Evolutionary conservation across 441 rosid species (phyloP).

Genomic region (Biscutella auriculata): DNA sequence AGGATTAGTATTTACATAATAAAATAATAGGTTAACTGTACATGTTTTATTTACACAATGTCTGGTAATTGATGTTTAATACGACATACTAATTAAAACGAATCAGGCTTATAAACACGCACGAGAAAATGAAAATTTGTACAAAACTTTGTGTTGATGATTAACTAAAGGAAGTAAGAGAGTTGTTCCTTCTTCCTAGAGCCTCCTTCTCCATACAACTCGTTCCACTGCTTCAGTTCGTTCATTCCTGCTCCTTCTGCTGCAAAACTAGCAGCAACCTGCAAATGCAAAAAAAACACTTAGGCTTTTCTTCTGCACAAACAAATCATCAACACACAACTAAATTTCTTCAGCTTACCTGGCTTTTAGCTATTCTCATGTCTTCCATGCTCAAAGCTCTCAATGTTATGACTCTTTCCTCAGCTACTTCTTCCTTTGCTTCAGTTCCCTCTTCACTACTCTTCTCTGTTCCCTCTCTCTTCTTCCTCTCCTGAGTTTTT

Average conservation of each 20-base stretch:
- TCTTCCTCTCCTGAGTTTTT: constrained; percentile 25
- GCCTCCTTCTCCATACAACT: constrained; percentile 88
- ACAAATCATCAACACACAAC: background rate
- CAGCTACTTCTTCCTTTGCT: constrained; percentile 36
- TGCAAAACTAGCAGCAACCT: constrained; percentile 93
- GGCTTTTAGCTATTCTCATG: constrained; percentile 83
- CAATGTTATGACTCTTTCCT: constrained; percentile 44
- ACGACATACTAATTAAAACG: background rate
- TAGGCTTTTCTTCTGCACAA: background rate
- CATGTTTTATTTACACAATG: constrained; percentile 18
- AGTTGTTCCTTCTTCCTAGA: constrained; percentile 88
- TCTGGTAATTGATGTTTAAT: background rate
- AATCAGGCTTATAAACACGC: background rate
- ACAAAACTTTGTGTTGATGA: too few relatives aligned
- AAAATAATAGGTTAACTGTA: constrained; percentile 2
- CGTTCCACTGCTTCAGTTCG: constrained; percentile 94
- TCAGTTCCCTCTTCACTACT: constrained; percentile 37
- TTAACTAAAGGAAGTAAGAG: constrained; percentile 76
- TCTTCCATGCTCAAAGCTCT: constrained; percentile 87
- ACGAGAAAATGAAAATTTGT: background rate
- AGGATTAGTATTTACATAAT: too few relatives aligned
- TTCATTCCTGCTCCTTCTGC: constrained; percentile 70
- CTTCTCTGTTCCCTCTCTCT: constrained; percentile 47
- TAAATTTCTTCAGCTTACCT: constrained; percentile 28
- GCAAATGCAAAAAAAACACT: constrained; percentile 2